These are phyloP conservation scores for Aspergillus sp. DNA, from an alignment of 2,329 filamentous ascomycete species.

Conservation along the genomic window DNA sequence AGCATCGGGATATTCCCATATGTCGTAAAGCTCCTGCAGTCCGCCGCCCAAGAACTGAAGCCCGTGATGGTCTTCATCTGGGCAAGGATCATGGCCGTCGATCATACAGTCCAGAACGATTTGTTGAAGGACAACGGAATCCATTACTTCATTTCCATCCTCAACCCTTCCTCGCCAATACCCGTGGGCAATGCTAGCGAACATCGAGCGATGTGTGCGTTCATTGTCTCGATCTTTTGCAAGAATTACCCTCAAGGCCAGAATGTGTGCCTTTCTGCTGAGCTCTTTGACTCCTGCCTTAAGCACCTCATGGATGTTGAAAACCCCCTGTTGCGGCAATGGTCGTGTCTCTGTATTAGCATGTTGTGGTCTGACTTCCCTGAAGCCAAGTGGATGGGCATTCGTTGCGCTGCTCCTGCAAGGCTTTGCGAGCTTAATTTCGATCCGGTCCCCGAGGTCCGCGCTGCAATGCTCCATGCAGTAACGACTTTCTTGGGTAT, in stretches of 20 bases:
- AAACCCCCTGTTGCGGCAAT: slow-evolving; percentile 87
- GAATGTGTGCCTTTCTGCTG: slow-evolving; percentile 84
- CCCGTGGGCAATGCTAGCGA: slow-evolving; percentile 87
- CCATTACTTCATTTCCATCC: slow-evolving; percentile 91
- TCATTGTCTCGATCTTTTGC: slow-evolving; percentile 96
- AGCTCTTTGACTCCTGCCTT: slow-evolving; percentile 86
- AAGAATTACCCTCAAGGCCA: slow-evolving; percentile 91
- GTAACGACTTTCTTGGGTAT: slow-evolving; percentile 94
- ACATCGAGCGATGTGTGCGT: slow-evolving; percentile 98
- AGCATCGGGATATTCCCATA: slow-evolving; percentile 99
- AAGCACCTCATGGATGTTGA: slow-evolving; percentile 80
- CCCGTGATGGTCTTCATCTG: slow-evolving; percentile 99
- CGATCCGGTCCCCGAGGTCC: slow-evolving; percentile 87
- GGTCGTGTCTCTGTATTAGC: slow-evolving; percentile 93
- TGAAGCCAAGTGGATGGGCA: slow-evolving; percentile 95
- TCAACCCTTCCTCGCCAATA: slow-evolving; percentile 80
- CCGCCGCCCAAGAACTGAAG: slow-evolving; percentile 89
- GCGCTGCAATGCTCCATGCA: slow-evolving; percentile 89
- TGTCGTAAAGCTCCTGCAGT: slow-evolving; percentile 94
- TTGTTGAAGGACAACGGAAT: slow-evolving; percentile 96
- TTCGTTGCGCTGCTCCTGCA: slow-evolving; percentile 79
- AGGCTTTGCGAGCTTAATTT: slow-evolving; percentile 78
- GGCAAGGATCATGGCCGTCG: slow-evolving; percentile 92
- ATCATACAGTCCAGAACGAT: slow-evolving; percentile 89
- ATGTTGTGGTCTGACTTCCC: slow-evolving; percentile 90